A percentile compares a stretch with the other conserved stretches of the same genome.
Conservation (phyloP, 2,329 filamentous ascomycete species). For the Aspergillus calidoustus region DNA sequence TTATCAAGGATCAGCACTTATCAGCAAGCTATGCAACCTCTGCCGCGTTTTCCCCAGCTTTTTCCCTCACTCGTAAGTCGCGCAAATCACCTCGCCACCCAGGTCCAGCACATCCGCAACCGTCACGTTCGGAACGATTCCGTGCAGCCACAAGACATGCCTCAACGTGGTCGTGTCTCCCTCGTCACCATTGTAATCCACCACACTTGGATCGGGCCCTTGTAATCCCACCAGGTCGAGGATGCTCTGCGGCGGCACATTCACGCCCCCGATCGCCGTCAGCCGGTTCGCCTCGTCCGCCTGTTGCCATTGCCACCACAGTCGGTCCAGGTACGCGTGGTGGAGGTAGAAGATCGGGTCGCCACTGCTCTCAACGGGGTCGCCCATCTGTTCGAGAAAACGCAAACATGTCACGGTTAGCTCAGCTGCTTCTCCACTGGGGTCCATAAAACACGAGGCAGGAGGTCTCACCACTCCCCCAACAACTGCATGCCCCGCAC, state of each 20-base stretch:
- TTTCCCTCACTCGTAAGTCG: constrained; percentile 1
- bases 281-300: constrained; percentile 1
- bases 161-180: constrained; percentile 6
- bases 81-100: constrained; percentile 7
- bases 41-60: not conserved
- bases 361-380: constrained; percentile 7
- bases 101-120: constrained; percentile 16
- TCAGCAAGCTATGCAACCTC: not conserved
- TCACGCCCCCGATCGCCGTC: constrained; percentile 8
- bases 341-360: constrained; percentile 15
- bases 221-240: not conserved
- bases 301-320: constrained; percentile 17
- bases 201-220: not conserved
- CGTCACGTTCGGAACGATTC: constrained; percentile 9
- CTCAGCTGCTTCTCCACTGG: not conserved
- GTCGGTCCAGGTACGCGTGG: constrained; percentile 14
- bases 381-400: constrained; percentile 3
- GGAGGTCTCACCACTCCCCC: constrained; percentile 13
- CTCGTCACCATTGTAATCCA: constrained; percentile 8
- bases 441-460: not conserved
- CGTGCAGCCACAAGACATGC: constrained; percentile 13
- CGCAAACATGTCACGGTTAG: not conserved
- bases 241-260: not conserved
- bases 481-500: constrained; percentile 7
- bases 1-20: constrained; percentile 3